These are phyloP conservation scores for Persicaria maculosa DNA, from an alignment of 148 eudicot species.

Conservation along the genomic window DNA sequence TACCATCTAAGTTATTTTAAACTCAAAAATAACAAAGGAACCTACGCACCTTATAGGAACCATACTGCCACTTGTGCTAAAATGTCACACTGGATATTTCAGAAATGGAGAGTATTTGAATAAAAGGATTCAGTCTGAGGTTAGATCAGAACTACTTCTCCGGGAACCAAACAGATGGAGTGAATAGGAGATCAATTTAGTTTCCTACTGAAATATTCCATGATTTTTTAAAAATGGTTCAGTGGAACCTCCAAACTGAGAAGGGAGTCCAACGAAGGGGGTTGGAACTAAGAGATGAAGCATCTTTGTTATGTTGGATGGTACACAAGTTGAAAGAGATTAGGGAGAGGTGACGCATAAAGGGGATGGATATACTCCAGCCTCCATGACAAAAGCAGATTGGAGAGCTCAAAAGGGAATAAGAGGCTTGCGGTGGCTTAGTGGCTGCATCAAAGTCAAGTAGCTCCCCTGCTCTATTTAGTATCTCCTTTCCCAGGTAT, in stretches of 20 bases:
- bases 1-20: neutral
- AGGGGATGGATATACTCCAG: neutral
- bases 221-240: neutral
- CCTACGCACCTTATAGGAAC: neutral
- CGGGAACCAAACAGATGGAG: neutral
- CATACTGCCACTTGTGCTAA: neutral
- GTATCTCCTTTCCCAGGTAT: neutral
- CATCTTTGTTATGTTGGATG: conserved; percentile 6
- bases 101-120: neutral
- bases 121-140: neutral
- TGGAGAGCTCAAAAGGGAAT: neutral
- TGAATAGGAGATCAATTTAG: neutral
- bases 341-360: neutral
- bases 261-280: neutral
- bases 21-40: neutral
- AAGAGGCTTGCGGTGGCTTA: neutral
- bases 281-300: neutral
- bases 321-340: neutral
- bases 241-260: neutral
- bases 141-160: neutral
- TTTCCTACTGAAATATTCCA: neutral
- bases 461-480: neutral
- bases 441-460: neutral
- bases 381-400: neutral
- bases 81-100: neutral